Evolutionary conservation across 352 stramenopile genomes (phyloP).

Genomic region (Globisporangium radiosum): DNA sequence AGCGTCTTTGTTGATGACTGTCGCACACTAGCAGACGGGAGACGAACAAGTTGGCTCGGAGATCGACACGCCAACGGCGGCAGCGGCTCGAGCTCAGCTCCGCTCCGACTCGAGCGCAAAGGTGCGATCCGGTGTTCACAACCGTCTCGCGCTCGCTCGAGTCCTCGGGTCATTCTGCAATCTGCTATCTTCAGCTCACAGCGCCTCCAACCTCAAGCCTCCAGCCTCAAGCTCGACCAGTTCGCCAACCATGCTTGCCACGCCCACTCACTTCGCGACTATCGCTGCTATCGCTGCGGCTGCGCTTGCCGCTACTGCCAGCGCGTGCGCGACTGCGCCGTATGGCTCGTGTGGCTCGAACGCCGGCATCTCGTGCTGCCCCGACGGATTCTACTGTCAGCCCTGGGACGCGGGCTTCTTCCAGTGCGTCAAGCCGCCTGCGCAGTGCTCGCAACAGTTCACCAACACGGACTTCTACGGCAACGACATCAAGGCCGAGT

Average conservation of each 20-base stretch:
- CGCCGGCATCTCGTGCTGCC: not conserved
- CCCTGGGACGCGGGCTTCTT: conserved; percentile 33
- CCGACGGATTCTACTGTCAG: conserved; percentile 26
- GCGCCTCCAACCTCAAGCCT: not conserved
- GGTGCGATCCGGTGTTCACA: too few relatives aligned
- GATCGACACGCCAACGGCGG: not conserved
- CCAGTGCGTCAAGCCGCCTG: conserved; percentile 27
- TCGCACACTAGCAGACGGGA: not conserved
- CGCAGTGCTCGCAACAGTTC: conserved; percentile 26
- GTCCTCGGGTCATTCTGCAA: not conserved
- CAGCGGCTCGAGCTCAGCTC: not conserved
- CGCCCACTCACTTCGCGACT: not conserved
- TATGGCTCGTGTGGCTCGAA: conserved; percentile 4
- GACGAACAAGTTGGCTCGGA: not conserved
- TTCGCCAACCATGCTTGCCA: not conserved
- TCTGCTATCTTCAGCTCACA: not conserved
- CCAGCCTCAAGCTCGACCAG: not conserved
- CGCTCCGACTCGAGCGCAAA: not conserved
- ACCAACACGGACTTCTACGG: conserved; percentile 29
- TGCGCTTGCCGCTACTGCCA: not conserved
- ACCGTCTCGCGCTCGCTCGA: not conserved
- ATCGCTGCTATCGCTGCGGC: not conserved
- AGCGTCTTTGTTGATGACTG: not conserved
- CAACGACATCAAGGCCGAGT: conserved; percentile 24
- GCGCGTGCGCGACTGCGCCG: not conserved